Evolutionary conservation across 441 rosid genomes (phyloP).

Genomic region (Croton laevigatus): DNA sequence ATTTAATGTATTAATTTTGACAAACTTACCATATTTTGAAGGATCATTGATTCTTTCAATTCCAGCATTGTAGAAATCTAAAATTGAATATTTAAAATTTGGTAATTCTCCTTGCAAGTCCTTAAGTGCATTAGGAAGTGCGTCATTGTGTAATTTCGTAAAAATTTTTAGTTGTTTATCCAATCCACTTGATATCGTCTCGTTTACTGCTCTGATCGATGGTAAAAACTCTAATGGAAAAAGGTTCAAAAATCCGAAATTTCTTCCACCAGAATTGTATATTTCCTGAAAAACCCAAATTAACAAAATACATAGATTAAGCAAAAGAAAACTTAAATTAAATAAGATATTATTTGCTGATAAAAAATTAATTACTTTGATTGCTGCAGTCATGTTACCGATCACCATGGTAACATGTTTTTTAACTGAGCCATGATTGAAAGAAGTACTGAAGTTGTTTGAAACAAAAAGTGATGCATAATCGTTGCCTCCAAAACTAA

Average conservation of each 20-base stretch:
- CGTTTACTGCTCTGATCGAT: slow-evolving; percentile 5
- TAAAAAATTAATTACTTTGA: slow-evolving; percentile 32
- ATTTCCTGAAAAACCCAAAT: slow-evolving; percentile 13
- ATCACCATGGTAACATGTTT: slow-evolving; percentile 32
- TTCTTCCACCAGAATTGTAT: slow-evolving; percentile 4
- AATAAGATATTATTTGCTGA: too few species aligned
- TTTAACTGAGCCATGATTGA: too few species aligned
- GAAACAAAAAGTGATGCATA: too few species aligned
- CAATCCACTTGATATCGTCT: slow-evolving; percentile 19
- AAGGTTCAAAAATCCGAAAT: slow-evolving; percentile 4
- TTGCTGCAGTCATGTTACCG: slow-evolving; percentile 33
- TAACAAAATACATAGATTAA: neutral
- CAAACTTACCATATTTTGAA: slow-evolving; percentile 29
- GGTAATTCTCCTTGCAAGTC: slow-evolving; percentile 25
- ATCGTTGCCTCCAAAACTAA: neutral
- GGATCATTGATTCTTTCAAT: slow-evolving; percentile 33
- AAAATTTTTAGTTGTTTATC: slow-evolving; percentile 16
- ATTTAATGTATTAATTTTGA: too few species aligned
- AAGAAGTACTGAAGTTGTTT: too few species aligned
- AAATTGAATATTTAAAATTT: slow-evolving; percentile 32
- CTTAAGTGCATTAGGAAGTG: slow-evolving; percentile 20
- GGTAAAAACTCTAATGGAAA: slow-evolving; percentile 17
- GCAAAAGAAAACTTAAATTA: too few species aligned
- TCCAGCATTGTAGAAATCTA: slow-evolving; percentile 24
- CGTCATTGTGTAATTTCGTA: slow-evolving; percentile 30